These are phyloP conservation scores for Penicillium lividum DNA, from an alignment of 495 filamentous ascomycete genomes.

Conservation along the genomic window DNA sequence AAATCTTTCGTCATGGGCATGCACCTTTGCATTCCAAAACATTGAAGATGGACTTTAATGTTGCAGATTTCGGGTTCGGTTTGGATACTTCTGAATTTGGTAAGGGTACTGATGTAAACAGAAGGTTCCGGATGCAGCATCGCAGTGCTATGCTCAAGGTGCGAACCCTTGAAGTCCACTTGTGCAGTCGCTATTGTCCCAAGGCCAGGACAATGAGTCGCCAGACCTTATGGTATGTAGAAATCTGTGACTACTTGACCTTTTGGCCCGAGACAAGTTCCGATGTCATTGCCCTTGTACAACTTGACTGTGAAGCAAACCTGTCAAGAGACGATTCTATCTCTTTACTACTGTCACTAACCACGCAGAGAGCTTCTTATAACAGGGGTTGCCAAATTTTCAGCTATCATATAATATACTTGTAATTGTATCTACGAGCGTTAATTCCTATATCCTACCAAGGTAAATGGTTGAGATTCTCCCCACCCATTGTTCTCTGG, in stretches of 20 bases:
- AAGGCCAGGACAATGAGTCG: too few species aligned
- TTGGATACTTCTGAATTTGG: neutral
- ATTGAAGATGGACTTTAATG: neutral
- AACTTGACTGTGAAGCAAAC: neutral
- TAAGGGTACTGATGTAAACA: neutral
- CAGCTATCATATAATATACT: too few species aligned
- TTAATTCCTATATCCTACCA: neutral
- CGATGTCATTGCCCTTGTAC: neutral
- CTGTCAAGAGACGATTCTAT: neutral
- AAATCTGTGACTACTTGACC: too few species aligned
- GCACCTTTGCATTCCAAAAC: neutral
- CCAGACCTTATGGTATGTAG: too few species aligned
- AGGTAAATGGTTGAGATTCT: neutral
- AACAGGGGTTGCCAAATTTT: too few species aligned
- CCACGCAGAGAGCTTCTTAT: neutral
- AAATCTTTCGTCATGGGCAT: neutral
- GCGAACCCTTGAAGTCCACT: too few species aligned
- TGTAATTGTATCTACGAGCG: neutral
- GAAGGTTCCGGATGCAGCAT: neutral
- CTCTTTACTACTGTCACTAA: neutral
- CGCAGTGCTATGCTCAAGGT: neutral
- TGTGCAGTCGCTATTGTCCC: too few species aligned
- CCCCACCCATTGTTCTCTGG: neutral
- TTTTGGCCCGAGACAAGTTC: neutral
- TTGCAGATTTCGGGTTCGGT: neutral